phyloP scores from a whole-genome alignment of 1,284 basidiomycete genomes.

The Sanguinoderma infundibulare region DNA sequence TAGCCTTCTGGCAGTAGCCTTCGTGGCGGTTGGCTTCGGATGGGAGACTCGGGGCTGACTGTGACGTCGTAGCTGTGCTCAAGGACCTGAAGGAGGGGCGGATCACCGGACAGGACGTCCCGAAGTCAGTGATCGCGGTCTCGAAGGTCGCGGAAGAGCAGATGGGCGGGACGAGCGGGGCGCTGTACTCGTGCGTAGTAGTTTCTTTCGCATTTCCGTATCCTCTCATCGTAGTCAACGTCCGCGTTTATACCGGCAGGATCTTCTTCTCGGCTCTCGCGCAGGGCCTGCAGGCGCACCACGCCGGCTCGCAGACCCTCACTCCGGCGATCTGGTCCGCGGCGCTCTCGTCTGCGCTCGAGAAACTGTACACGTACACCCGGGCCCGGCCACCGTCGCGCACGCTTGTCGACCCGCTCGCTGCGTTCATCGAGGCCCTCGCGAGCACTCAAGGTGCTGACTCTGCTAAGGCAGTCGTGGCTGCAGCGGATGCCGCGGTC shows the following conservation, averaged over 20 bases:
- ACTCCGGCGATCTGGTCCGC: conserved; percentile 65
- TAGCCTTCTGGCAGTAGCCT: not conserved
- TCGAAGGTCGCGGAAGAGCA: conserved; percentile 79
- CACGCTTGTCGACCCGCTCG: conserved; percentile 90
- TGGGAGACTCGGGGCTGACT: not conserved
- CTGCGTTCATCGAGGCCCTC: conserved; percentile 75
- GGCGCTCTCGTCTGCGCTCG: conserved; percentile 66
- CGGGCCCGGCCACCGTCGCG: conserved; percentile 88
- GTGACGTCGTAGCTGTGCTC: conserved; percentile 53
- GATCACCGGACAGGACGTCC: conserved; percentile 66
- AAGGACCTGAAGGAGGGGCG: conserved; percentile 49
- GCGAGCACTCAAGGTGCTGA: conserved; percentile 41
- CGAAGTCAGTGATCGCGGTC: conserved; percentile 68
- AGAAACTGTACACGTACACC: conserved; percentile 85
- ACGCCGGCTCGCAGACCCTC: conserved; percentile 37
- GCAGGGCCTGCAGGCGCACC: conserved; percentile 62
- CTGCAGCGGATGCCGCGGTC: conserved; percentile 74
- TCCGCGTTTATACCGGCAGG: conserved; percentile 41
- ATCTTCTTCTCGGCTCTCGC: conserved; percentile 90
- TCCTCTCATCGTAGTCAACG: not conserved
- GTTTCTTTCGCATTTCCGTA: not conserved
- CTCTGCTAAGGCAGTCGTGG: conserved; percentile 60
- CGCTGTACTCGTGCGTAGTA: conserved; percentile 82
- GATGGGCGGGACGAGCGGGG: conserved; percentile 95
- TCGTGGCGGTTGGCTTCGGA: not conserved